phyloP scores from a whole-genome alignment of 2,329 filamentous ascomycete genomes.

The Rhynchosporium secalis region DNA sequence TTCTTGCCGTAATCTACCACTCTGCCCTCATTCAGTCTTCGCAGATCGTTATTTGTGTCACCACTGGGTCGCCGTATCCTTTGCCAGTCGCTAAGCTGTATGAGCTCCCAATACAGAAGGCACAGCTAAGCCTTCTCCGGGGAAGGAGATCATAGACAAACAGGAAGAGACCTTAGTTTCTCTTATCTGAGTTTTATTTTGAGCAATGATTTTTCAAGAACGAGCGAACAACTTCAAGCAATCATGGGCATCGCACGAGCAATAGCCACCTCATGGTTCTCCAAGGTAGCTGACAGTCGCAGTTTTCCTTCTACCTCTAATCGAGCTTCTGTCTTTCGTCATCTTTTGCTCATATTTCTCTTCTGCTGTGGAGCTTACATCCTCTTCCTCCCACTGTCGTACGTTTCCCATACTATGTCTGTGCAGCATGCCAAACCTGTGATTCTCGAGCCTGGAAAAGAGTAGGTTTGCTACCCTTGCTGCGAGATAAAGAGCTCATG shows the following conservation, averaged over 20 bases:
- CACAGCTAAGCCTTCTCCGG: no score
- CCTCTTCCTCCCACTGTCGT: constrained; percentile 10
- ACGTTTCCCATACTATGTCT: constrained; percentile 1
- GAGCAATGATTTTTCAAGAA: no score
- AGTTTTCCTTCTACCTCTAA: constrained; percentile 13
- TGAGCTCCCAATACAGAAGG: no score
- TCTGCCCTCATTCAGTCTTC: no score
- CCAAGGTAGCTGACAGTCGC: constrained; percentile 10
- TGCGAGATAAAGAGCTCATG: background rate
- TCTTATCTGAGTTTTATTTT: no score
- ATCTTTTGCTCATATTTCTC: background rate
- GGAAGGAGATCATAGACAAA: no score
- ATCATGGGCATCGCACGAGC: constrained; percentile 15
- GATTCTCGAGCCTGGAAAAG: constrained; percentile 24
- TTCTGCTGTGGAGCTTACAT: constrained; percentile 12
- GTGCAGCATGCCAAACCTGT: background rate
- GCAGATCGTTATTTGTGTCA: no score
- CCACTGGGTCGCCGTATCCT: no score
- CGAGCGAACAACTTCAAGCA: background rate
- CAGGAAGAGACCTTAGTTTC: no score
- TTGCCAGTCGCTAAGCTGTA: no score
- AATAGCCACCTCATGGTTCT: constrained; percentile 14
- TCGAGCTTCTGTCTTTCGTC: constrained; percentile 12
- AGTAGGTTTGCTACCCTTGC: constrained; percentile 18
- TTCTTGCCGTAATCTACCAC: no score